phyloP scores from a whole-genome alignment of 1,284 basidiomycete species.

The Leccinum proximum region DNA sequence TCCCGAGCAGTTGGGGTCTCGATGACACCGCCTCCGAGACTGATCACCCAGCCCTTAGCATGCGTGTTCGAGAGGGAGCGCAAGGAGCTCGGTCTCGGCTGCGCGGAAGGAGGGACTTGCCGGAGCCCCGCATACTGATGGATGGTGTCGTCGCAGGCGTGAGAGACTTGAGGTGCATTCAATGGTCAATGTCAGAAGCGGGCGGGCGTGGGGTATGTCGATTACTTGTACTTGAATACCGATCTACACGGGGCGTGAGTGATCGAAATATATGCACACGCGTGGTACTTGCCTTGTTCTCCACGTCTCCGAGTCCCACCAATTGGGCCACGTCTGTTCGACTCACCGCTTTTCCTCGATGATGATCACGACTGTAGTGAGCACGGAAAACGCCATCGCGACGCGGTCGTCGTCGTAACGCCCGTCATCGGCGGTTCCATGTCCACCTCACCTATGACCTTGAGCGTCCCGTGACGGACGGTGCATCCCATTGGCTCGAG shows the following conservation, averaged over 20 bases:
- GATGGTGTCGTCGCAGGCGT: conserved; percentile 25
- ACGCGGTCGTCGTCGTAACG: conserved; percentile 98
- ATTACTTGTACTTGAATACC: conserved; percentile 89
- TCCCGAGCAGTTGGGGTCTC: conserved; percentile 79
- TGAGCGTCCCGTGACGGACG: conserved; percentile 89
- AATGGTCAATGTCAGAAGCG: conserved; percentile 28
- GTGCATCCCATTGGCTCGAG: conserved; percentile 94
- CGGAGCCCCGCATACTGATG: conserved; percentile 97
- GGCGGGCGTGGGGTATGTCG: conserved; percentile 53
- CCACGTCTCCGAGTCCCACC: conserved; percentile 82
- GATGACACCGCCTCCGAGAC: conserved; percentile 93
- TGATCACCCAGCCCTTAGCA: conserved; percentile 70
- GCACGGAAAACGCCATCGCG: conserved; percentile 96
- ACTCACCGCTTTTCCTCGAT: conserved; percentile 98
- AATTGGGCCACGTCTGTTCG: conserved; percentile 99
- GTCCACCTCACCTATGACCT: conserved; percentile 69
- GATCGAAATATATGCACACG: not conserved
- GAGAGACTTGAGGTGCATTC: conserved; percentile 32
- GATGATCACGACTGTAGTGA: conserved; percentile 78
- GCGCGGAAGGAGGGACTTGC: conserved; percentile 88
- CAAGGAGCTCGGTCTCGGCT: conserved; percentile 55
- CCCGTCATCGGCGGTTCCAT: conserved; percentile 99
- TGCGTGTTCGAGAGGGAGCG: conserved; percentile 58
- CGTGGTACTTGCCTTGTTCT: conserved; percentile 70
- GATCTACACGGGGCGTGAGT: conserved; percentile 50